Conservation (phyloP, 371 early-diverging fungal species). For the Circinella umbellata region DNA sequence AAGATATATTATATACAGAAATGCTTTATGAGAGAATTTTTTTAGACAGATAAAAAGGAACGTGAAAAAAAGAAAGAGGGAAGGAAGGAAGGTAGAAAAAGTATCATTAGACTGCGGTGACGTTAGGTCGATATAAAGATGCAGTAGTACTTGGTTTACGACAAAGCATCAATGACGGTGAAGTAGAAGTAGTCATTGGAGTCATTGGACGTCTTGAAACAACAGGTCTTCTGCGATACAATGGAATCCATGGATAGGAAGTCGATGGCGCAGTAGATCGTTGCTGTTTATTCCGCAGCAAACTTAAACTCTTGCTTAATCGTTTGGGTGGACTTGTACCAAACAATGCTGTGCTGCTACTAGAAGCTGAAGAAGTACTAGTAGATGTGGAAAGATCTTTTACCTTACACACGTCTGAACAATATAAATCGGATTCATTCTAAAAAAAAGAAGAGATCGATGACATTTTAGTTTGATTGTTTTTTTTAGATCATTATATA, state of each 20-base stretch:
- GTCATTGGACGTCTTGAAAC: constrained; percentile 3
- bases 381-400: constrained; percentile 20
- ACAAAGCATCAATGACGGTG: background rate
- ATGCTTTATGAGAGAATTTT: background rate
- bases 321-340: background rate
- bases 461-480: background rate
- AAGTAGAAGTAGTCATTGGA: background rate
- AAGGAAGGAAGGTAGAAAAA: background rate
- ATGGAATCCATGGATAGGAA: constrained; percentile 32
- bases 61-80: background rate
- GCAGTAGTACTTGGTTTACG: background rate
- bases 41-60: background rate
- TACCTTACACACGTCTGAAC: constrained; percentile 26
- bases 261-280: constrained; percentile 22
- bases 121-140: background rate
- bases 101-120: background rate
- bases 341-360: constrained; percentile 8
- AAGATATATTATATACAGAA: constrained; percentile 1
- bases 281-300: constrained; percentile 21
- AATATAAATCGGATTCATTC: constrained; percentile 31
- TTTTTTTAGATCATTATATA: background rate
- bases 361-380: background rate
- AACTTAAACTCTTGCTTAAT: background rate
- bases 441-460: constrained; percentile 1
- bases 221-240: constrained; percentile 26